Percentiles rank a stretch among this genome's conserved stretches.
Evolutionary conservation across 129 eudicot species (phyloP).

Genomic region (Heracleum sosnowskyi): DNA sequence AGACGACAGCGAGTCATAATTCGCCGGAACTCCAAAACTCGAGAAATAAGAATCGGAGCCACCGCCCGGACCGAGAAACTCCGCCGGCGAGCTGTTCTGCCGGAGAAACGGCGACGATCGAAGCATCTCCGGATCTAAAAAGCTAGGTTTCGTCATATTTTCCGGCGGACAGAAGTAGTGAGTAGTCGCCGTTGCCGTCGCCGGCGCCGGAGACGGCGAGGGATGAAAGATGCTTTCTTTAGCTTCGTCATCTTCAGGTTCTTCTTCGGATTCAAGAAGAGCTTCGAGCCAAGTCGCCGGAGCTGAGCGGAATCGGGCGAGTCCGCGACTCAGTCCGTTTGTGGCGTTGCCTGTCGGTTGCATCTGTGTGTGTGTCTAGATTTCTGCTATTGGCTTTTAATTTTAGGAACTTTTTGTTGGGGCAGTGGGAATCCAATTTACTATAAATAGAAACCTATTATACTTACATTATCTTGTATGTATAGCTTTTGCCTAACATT

Average conservation of each 20-base stretch:
- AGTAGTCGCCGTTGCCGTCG: conserved; percentile 2
- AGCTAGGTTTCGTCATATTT: background rate
- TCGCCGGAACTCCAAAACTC: conserved; percentile 38
- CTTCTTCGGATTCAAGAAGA: conserved; percentile 64
- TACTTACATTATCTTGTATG: background rate
- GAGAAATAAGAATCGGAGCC: conserved; percentile 51
- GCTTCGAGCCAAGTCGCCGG: conserved; percentile 98
- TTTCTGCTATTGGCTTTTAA: background rate
- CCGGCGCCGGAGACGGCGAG: conserved; percentile 41
- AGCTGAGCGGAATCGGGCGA: conserved; percentile 84
- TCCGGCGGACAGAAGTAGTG: conserved; percentile 21
- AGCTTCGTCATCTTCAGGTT: conserved; percentile 14
- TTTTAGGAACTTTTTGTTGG: conserved; percentile 9
- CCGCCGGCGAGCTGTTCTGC: conserved; percentile 85
- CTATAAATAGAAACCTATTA: background rate
- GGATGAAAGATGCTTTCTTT: conserved; percentile 38
- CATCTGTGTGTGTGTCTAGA: conserved; percentile 24
- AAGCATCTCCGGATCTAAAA: conserved; percentile 32
- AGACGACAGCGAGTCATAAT: conserved; percentile 29
- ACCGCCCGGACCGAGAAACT: conserved; percentile 35
- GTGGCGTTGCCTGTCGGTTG: conserved; percentile 36
- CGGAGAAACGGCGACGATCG: conserved; percentile 38
- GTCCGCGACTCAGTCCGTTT: conserved; percentile 26
- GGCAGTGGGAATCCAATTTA: conserved; percentile 2
- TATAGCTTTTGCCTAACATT: background rate